These are phyloP conservation scores for Isabelozyma heimii DNA, from an alignment of 805 yeast genomes.

Conservation along the genomic window DNA sequence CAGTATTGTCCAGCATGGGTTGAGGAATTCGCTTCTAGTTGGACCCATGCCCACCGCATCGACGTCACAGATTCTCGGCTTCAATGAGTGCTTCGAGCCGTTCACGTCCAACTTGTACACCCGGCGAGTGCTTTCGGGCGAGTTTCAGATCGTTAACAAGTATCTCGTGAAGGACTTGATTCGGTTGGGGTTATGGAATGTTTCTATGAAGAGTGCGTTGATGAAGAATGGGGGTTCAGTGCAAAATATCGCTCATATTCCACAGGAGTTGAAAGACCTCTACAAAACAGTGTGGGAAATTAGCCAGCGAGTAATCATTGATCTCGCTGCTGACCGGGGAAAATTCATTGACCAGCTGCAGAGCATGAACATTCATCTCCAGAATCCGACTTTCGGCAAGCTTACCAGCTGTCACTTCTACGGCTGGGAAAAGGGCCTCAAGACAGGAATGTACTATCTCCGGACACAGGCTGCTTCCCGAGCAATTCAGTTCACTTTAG, in stretches of 20 bases:
- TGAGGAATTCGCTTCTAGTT: slow-evolving; percentile 82
- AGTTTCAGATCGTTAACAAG: slow-evolving; percentile 88
- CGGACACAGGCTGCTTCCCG: slow-evolving; percentile 37
- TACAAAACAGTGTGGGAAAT: slow-evolving; percentile 97
- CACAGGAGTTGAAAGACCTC: slow-evolving; percentile 68
- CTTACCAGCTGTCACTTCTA: slow-evolving; percentile 45
- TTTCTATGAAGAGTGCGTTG: slow-evolving; percentile 72
- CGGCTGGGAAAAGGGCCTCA: slow-evolving; percentile 38
- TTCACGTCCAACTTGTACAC: slow-evolving; percentile 89
- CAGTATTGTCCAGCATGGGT: slow-evolving; percentile 59
- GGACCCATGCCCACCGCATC: slow-evolving; percentile 99
- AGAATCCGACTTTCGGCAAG: slow-evolving; percentile 35
- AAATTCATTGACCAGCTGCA: slow-evolving; percentile 60
- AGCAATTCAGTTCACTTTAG: slow-evolving; percentile 37
- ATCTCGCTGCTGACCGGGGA: slow-evolving; percentile 79
- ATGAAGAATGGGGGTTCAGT: slow-evolving; percentile 82
- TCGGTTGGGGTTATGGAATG: slow-evolving; percentile 80
- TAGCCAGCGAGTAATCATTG: slow-evolving; percentile 79
- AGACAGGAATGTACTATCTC: slow-evolving; percentile 39
- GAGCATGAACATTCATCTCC: slow-evolving; percentile 42
- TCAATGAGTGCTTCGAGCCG: slow-evolving; percentile 95
- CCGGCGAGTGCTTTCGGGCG: slow-evolving; percentile 90
- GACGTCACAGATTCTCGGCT: slow-evolving; percentile 92
- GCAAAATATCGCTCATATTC: slow-evolving; percentile 70
- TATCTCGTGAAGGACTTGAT: slow-evolving; percentile 80